phyloP scores from a whole-genome alignment of 805 yeast species.

The Ogataea pini region DNA sequence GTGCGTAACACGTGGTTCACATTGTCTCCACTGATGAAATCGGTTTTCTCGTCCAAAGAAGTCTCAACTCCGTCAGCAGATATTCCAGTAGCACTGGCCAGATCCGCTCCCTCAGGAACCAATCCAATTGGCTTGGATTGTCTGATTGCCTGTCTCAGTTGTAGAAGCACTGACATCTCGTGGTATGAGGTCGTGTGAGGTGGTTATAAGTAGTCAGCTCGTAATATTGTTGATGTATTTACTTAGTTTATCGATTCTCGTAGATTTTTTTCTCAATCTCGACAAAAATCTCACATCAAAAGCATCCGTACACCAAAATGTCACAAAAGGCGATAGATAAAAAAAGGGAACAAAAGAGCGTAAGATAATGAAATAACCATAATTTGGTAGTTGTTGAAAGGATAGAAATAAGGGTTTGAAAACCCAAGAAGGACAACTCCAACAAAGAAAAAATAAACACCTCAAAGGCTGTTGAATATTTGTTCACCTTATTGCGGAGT shows the following conservation, averaged over 20 bases:
- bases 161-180: constrained; percentile 11
- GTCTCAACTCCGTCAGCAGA: constrained; percentile 19
- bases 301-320: constrained; percentile 1
- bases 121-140: constrained; percentile 14
- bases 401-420: no score
- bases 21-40: constrained; percentile 51
- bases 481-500: no score
- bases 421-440: no score
- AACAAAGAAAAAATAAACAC: no score
- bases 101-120: constrained; percentile 20
- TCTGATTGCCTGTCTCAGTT: constrained; percentile 21
- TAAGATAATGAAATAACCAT: not conserved
- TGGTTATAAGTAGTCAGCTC: no score
- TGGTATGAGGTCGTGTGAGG: no score
- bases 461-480: not conserved
- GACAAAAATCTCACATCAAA: not conserved
- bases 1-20: constrained; percentile 51
- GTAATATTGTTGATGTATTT: constrained; percentile 8
- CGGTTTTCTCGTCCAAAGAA: constrained; percentile 41
- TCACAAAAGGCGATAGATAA: constrained; percentile 8
- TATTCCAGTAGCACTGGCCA: constrained; percentile 22
- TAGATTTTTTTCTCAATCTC: not conserved
- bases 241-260: not conserved
- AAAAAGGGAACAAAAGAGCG: not conserved
- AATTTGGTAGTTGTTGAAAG: no score